Evolutionary conservation across 2,329 filamentous ascomycete genomes (phyloP).

Genomic region (Cladosporium colombiae): DNA sequence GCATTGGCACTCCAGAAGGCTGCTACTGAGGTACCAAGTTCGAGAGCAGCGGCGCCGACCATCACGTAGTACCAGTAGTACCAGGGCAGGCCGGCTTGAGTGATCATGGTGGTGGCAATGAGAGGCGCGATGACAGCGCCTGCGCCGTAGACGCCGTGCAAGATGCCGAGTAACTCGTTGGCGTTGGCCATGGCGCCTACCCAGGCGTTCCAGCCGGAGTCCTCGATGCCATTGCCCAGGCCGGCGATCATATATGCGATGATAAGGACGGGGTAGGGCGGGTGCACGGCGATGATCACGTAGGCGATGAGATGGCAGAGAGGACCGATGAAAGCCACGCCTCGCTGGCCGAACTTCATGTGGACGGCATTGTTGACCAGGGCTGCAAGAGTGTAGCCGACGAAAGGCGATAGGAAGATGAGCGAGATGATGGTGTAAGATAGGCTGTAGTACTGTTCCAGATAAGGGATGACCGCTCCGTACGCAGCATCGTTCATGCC

Average conservation of each 20-base stretch:
- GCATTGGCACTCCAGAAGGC: conserved; percentile 68
- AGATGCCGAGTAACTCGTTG: conserved; percentile 72
- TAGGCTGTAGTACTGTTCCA: conserved; percentile 64
- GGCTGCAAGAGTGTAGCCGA: conserved; percentile 65
- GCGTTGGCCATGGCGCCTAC: conserved; percentile 71
- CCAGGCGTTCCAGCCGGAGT: conserved; percentile 63
- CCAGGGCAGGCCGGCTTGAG: conserved; percentile 63
- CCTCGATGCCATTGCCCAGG: conserved; percentile 70
- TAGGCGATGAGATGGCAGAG: conserved; percentile 65
- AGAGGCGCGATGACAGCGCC: conserved; percentile 70
- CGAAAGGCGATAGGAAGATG: conserved; percentile 66
- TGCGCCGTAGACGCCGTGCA: conserved; percentile 72
- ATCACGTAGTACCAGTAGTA: conserved; percentile 76
- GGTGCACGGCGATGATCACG: conserved; percentile 65
- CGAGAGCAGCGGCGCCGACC: conserved; percentile 59
- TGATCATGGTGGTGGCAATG: conserved; percentile 72
- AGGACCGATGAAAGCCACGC: conserved; percentile 67
- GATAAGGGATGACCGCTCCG: conserved; percentile 52
- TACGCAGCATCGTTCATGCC: conserved; percentile 67
- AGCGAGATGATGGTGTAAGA: conserved; percentile 65
- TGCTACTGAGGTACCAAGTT: conserved; percentile 53
- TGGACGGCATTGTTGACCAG: conserved; percentile 67
- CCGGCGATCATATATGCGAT: conserved; percentile 66
- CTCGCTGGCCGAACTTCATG: conserved; percentile 66
- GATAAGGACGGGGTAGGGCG: conserved; percentile 67